Base-by-base conservation (phyloP, 495 filamentous ascomycete genomes). In the Neurospora terricola region DNA sequence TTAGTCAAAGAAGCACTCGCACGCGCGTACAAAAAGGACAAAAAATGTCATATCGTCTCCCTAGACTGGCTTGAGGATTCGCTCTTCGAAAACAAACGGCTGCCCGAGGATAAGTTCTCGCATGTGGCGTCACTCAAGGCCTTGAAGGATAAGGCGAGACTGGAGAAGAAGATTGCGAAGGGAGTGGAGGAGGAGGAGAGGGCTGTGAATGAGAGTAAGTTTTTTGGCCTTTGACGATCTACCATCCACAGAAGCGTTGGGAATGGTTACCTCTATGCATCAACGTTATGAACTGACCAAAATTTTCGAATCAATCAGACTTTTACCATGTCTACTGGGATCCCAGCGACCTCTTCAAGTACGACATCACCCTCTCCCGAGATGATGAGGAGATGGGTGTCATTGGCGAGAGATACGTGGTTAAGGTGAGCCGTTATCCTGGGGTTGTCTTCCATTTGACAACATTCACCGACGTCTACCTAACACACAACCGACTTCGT, bases 41-140 rank as follows among this genome's bases (percentile, higher is more conserved):
- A 75, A 40, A 69, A 16, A n/a, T 75, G 73, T 23, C 54, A 79
- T 7, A 72, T 85, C 4, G 80, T 85, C 18, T 77, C 73, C 9
- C 43, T 73, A 11, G 82, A 84, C 75, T 84, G 83, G 83, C 78
- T 85, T 23, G 82, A 84, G 68, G 81, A 82, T 23, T 82, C 78
- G 1, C 76, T 80, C 12, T 40, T 66, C 8, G 54, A 68, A 11
- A 62, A 70, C 2, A 71, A 45, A 27, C 70, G 73, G 38, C 40
- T 79, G 54, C 70, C 75, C 1, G 79, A 79, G 72, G 43, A 59
- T 2, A 48, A 66, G 7, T 83, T 74, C 73, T 78, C 74, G 2
- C 74, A 81, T 23, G 66, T 74, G n/a, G 45, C 71, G 1, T 69
- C 62, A 30, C 70, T 77, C 38, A 70, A 73, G 69, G 73, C 70